These are phyloP conservation scores for Selenicereus undatus DNA, from an alignment of 148 eudicot genomes.

Conservation along the genomic window DNA sequence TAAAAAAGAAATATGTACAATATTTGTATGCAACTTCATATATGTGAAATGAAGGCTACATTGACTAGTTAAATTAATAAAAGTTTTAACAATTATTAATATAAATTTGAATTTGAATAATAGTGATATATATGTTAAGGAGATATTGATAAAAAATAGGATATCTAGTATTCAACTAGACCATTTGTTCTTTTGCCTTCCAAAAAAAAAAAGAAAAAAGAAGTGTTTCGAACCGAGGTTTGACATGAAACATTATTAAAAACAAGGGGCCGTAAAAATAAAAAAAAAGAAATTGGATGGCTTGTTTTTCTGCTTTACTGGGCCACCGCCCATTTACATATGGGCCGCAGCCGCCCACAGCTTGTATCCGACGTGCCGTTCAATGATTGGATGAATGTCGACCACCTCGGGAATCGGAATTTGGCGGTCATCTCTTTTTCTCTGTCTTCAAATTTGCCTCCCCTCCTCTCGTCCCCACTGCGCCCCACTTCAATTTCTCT, in stretches of 20 bases:
- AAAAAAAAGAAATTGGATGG: neutral
- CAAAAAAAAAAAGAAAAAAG: no score
- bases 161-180: no score
- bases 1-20: no score
- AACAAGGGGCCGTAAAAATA: neutral
- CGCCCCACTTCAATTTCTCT: neutral
- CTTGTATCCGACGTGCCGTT: neutral
- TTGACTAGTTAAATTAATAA: no score
- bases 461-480: neutral
- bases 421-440: neutral
- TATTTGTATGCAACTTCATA: no score
- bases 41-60: no score
- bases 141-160: no score
- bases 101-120: no score
- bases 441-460: neutral
- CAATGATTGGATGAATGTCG: conserved; percentile 2
- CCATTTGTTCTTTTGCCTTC: no score
- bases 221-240: neutral
- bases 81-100: no score
- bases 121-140: no score
- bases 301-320: neutral
- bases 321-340: conserved; percentile 13
- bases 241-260: neutral
- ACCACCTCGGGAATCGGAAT: conserved; percentile 4
- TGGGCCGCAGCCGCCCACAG: neutral